Evolutionary conservation across 192 early-diverging fungal genomes (phyloP).

Genomic region (Gryganskiella cystojenkinii): DNA sequence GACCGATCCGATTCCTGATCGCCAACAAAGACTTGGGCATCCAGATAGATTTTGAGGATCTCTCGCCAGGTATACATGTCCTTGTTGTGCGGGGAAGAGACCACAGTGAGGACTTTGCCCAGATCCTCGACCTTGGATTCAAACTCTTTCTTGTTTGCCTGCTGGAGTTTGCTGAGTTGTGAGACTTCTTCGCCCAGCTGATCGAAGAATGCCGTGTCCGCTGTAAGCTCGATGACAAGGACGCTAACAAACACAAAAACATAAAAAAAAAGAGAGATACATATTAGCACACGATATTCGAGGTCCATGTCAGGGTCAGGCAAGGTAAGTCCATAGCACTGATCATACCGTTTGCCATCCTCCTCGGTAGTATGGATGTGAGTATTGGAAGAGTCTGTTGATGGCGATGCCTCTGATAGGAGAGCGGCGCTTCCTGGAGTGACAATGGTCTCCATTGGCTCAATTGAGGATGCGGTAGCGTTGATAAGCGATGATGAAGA

Average conservation of each 20-base stretch:
- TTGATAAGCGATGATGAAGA: not conserved
- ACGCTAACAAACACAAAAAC: slow-evolving; percentile 11
- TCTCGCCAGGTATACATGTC: slow-evolving; percentile 82
- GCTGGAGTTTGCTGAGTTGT: slow-evolving; percentile 68
- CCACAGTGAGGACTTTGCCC: slow-evolving; percentile 61
- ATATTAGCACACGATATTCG: no score
- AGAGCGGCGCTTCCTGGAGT: slow-evolving; percentile 19
- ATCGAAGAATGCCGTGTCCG: slow-evolving; percentile 69
- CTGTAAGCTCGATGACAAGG: slow-evolving; percentile 53
- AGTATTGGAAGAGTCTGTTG: not conserved
- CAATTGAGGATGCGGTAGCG: not conserved
- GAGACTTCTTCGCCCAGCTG: slow-evolving; percentile 65
- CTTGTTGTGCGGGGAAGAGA: slow-evolving; percentile 77
- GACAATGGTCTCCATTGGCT: slow-evolving; percentile 19
- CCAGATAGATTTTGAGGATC: slow-evolving; percentile 75
- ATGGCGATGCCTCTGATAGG: no score
- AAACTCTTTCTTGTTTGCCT: slow-evolving; percentile 62
- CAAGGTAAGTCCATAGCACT: not conserved
- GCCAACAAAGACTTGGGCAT: slow-evolving; percentile 76
- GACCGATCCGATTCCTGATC: slow-evolving; percentile 68
- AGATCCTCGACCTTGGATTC: slow-evolving; percentile 63
- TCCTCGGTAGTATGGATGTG: slow-evolving; percentile 30
- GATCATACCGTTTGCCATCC: slow-evolving; percentile 43
- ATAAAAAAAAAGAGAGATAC: no score
- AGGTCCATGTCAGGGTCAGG: not conserved